Percentiles rank a stretch among this genome's conserved stretches.
These are phyloP conservation scores for Solanum hybrid DNA, from an alignment of 305 asterid species.

Conservation along the genomic window DNA sequence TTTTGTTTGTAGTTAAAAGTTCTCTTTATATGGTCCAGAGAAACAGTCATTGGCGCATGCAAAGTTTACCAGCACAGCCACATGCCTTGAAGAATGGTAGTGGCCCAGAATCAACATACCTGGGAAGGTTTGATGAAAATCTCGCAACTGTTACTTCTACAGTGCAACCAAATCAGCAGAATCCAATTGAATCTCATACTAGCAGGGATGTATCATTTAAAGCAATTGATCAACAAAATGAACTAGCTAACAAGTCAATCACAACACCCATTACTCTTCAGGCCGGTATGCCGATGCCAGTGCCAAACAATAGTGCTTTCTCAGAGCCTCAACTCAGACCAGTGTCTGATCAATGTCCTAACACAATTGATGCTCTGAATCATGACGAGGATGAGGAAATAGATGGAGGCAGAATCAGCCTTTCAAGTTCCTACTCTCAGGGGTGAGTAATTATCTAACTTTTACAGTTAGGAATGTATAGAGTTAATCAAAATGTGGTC, in stretches of 20 bases:
- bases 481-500: neutral
- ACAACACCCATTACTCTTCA: constrained; percentile 42
- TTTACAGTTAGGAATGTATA: neutral
- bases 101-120: constrained; percentile 37
- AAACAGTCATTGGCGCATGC: constrained; percentile 83
- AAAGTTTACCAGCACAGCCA: constrained; percentile 40
- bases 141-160: constrained; percentile 29
- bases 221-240: constrained; percentile 43
- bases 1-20: neutral
- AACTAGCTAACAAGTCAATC: constrained; percentile 34
- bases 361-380: constrained; percentile 26
- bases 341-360: constrained; percentile 47
- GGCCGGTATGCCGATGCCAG: constrained; percentile 25
- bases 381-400: constrained; percentile 48
- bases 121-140: constrained; percentile 54
- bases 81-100: constrained; percentile 46
- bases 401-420: constrained; percentile 86
- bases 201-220: constrained; percentile 36
- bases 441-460: constrained; percentile 40
- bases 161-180: constrained; percentile 40
- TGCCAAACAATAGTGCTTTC: constrained; percentile 39
- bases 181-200: constrained; percentile 45
- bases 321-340: constrained; percentile 39
- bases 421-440: constrained; percentile 77
- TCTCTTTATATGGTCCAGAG: constrained; percentile 36